Percentiles rank a stretch among this genome's conserved stretches.
Evolutionary conservation across 2,329 filamentous ascomycete species (phyloP).

Genomic region (Cercospora sp.): DNA sequence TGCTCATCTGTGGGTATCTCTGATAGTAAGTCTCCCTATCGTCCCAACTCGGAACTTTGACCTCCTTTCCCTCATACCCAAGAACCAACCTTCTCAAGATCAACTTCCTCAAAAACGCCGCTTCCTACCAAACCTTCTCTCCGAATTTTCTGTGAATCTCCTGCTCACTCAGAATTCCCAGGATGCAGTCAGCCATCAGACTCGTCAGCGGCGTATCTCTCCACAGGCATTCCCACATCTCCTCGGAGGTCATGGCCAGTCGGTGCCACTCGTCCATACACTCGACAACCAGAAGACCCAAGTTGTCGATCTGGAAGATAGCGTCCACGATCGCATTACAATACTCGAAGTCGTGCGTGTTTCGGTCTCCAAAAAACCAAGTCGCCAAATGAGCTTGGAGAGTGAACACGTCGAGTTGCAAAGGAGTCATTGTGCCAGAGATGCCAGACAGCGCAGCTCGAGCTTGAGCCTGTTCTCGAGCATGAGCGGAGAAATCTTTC

Average conservation of each 20-base stretch:
- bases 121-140: neutral
- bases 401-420: neutral
- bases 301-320: neutral
- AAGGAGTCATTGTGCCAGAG: too few species aligned
- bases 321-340: neutral
- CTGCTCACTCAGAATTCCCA: neutral
- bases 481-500: neutral
- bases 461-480: neutral
- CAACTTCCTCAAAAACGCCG: neutral
- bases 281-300: neutral
- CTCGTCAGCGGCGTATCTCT: neutral
- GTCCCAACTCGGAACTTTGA: neutral
- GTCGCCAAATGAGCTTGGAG: neutral
- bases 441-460: neutral
- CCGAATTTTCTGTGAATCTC: neutral
- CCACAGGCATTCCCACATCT: neutral
- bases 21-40: neutral
- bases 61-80: neutral
- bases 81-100: neutral
- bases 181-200: neutral
- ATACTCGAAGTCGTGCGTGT: neutral
- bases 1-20: too few species aligned
- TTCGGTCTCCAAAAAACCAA: neutral
- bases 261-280: neutral
- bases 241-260: neutral